Evolutionary conservation across 1,139 yeast species (phyloP), one percentile per base, ranked within the genome.

Genomic region (Saccharomyces hybrid): DNA sequence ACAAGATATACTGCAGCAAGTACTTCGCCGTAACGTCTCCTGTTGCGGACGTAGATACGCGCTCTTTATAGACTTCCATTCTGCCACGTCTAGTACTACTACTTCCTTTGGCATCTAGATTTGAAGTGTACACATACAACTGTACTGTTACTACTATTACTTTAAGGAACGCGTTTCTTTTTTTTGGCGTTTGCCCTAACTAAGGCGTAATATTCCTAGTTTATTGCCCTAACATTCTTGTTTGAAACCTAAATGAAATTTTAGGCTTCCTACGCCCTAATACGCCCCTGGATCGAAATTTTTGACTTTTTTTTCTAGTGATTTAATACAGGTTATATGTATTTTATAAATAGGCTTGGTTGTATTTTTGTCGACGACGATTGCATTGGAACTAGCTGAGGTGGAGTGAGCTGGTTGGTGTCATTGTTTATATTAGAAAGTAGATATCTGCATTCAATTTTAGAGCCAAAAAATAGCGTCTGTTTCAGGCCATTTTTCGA

Each of bases 1-100:
- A 54, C 46, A 67, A 52, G 2, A 67, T 52, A 52, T 62, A 65
- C 51, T 64, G 69, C 50, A 67, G 51, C 20, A 67, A 44, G 47
- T 57, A 58, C 27, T 55, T 52, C 28, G 42, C 20, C 20, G 20
- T 49, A 31, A 55, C 61, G 41, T 52, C 55, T 4, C 50, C 57
- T 27, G 55, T 34, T 7, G 42, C 42, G 7, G 42, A 3, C 20
- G 42, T 34, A 34, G 42, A 34, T 4, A 34, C 42, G 5, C 11
- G 42, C n/a, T 34, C 42, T 34, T 34, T 3, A 34, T 34, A 14
- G 6, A 4, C 42, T 5, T 34, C 42, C 42, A 34, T 34, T 14
- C 42, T 1, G 7, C 42, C 14, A 34, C 13, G 16, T 14, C 20
- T 20, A 20, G 2, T 20, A 20, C 3, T n/a, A 4, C 42, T 14